phyloP scores from a whole-genome alignment of 176 grass and related monocot species.

The Oryza longistaminata region DNA sequence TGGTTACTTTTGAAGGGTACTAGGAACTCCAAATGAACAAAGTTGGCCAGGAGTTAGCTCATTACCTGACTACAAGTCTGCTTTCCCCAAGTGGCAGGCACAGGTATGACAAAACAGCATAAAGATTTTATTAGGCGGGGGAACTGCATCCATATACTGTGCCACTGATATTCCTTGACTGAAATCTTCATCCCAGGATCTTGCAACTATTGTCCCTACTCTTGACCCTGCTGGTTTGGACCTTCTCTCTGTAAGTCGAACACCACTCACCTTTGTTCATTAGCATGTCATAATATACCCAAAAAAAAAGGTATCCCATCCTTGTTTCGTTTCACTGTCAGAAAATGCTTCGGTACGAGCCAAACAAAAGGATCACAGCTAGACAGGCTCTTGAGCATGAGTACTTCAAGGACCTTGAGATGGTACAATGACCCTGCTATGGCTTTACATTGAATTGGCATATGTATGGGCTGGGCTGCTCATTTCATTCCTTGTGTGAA shows the following conservation, averaged over 20 bases:
- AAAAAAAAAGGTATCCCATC: not conserved
- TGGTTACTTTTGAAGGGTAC: conserved; percentile 49
- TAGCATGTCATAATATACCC: not conserved
- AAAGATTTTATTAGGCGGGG: conserved; percentile 14
- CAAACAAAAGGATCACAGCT: conserved; percentile 86
- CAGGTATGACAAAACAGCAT: conserved; percentile 49
- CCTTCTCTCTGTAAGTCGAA: conserved; percentile 81
- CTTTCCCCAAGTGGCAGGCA: conserved; percentile 83
- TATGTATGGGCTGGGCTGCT: conserved; percentile 46
- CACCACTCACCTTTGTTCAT: not conserved
- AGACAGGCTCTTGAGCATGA: conserved; percentile 78
- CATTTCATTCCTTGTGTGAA: conserved; percentile 39
- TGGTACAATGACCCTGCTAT: conserved; percentile 54
- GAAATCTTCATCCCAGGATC: conserved; percentile 54
- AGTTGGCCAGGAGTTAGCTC: conserved; percentile 85
- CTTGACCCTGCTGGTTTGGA: conserved; percentile 75
- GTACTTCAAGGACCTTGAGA: conserved; percentile 86
- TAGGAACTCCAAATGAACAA: conserved; percentile 92
- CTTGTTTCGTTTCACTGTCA: conserved; percentile 35
- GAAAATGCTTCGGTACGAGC: conserved; percentile 90
- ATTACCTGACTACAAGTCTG: conserved; percentile 84
- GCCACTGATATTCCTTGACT: conserved; percentile 17
- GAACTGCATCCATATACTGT: not conserved
- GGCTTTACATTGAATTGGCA: conserved; percentile 22
- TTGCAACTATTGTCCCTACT: conserved; percentile 67